Conservation (phyloP, 148 eudicot genomes). For the Fagopyrum esculentum region DNA sequence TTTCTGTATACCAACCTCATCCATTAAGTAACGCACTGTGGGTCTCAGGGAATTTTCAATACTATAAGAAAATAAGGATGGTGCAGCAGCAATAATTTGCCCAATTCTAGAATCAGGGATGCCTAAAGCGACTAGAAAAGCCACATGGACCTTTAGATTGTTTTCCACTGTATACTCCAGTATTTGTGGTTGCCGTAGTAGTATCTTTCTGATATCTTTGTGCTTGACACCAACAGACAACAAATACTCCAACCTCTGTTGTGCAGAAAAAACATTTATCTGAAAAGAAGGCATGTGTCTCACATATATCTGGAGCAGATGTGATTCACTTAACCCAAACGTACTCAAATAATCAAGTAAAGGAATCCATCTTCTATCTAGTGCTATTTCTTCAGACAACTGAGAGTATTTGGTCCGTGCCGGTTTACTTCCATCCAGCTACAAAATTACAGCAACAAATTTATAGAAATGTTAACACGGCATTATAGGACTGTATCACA, state of each 20-base stretch:
- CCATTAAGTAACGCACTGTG: constrained; percentile 75
- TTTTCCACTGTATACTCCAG: constrained; percentile 75
- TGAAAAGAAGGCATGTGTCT: constrained; percentile 84
- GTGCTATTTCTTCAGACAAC: constrained; percentile 62
- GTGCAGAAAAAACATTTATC: constrained; percentile 66
- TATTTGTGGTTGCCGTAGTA: constrained; percentile 86
- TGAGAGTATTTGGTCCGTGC: constrained; percentile 42
- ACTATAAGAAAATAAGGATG: constrained; percentile 82
- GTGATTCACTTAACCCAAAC: constrained; percentile 76
- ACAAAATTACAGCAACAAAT: constrained; percentile 26
- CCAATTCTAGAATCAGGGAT: constrained; percentile 79
- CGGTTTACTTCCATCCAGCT: constrained; percentile 41
- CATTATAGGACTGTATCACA: not conserved
- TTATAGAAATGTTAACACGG: not conserved
- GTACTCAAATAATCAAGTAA: constrained; percentile 87
- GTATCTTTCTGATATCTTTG: constrained; percentile 64
- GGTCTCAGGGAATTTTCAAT: constrained; percentile 86
- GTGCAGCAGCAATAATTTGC: constrained; percentile 75
- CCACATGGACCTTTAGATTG: constrained; percentile 79
- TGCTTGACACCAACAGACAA: constrained; percentile 77
- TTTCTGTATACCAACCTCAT: constrained; percentile 81
- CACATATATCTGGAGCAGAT: constrained; percentile 74
- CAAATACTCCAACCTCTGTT: constrained; percentile 71
- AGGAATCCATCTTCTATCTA: constrained; percentile 79
- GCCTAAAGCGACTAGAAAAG: constrained; percentile 65